phyloP scores from a whole-genome alignment of 1,284 basidiomycete species.

The Boletus sp. region DNA sequence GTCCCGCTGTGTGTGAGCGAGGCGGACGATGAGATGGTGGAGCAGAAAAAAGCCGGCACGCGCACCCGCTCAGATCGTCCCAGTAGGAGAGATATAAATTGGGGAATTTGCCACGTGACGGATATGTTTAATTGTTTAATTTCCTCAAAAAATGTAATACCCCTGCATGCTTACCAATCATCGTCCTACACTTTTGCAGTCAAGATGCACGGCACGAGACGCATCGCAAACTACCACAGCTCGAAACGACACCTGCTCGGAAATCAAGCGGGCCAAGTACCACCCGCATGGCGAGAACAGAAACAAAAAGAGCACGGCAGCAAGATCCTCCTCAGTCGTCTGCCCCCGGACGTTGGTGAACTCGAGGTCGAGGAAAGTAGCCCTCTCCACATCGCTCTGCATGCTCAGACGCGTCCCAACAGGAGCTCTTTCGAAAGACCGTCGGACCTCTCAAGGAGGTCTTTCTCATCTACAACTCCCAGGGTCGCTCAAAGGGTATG shows the following conservation, averaged over 20 bases:
- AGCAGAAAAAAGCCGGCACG: constrained; percentile 17
- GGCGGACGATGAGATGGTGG: constrained; percentile 11
- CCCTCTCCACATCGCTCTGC: not conserved
- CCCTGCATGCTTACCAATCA: constrained; percentile 20
- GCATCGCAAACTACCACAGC: constrained; percentile 54
- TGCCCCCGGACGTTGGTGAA: constrained; percentile 72
- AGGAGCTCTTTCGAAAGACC: constrained; percentile 76
- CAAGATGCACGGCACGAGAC: constrained; percentile 22
- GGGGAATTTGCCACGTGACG: not conserved
- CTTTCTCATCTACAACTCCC: constrained; percentile 72
- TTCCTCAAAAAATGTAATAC: not conserved
- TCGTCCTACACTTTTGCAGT: not conserved
- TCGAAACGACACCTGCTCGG: constrained; percentile 62
- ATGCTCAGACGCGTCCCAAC: constrained; percentile 17
- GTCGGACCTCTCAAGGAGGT: constrained; percentile 71
- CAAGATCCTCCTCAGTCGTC: constrained; percentile 68
- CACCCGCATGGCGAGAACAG: constrained; percentile 62
- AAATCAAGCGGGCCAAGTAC: constrained; percentile 52
- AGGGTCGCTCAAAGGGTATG: constrained; percentile 75
- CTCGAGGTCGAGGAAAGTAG: constrained; percentile 67
- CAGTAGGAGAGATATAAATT: constrained; percentile 1
- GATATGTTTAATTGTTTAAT: not conserved
- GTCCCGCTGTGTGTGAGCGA: not conserved
- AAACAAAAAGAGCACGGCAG: constrained; percentile 51
- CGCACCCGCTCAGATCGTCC: constrained; percentile 13